Conservation (phyloP, 768 basidiomycete genomes). For the Hortiboletus flavorubellus region DNA sequence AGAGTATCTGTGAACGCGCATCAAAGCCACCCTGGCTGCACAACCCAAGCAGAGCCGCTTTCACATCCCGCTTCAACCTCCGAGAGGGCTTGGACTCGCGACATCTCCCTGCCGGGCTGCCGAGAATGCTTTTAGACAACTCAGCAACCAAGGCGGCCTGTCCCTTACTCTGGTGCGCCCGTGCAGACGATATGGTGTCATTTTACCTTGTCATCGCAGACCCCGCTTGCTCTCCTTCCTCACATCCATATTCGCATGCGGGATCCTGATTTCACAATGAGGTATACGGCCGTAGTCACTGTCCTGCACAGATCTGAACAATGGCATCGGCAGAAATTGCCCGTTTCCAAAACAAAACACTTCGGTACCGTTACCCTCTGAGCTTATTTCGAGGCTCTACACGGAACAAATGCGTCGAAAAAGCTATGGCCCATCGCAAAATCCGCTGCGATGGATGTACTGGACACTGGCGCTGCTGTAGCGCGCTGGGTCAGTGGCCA, state of each 20-base stretch:
- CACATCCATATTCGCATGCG: not conserved
- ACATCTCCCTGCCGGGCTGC: constrained; percentile 23
- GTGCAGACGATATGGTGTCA: not conserved
- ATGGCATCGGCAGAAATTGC: constrained; percentile 1
- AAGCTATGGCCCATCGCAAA: no score
- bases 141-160: not conserved
- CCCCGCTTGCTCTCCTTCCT: not conserved
- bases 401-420: no score
- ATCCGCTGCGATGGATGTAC: no score
- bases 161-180: not conserved
- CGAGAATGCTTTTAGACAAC: constrained; percentile 2
- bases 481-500: no score
- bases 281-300: not conserved
- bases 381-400: not conserved
- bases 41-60: constrained; percentile 27
- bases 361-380: not conserved
- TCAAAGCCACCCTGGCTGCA: constrained; percentile 34
- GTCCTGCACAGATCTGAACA: not conserved
- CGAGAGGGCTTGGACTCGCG: constrained; percentile 8
- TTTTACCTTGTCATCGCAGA: not conserved
- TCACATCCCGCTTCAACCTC: constrained; percentile 25
- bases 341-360: constrained; percentile 15
- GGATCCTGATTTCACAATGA: not conserved
- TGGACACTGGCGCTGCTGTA: no score
- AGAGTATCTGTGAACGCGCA: constrained; percentile 26